phyloP scores from a whole-genome alignment of 495 filamentous ascomycete genomes.

The Amniculicola lignicola region DNA sequence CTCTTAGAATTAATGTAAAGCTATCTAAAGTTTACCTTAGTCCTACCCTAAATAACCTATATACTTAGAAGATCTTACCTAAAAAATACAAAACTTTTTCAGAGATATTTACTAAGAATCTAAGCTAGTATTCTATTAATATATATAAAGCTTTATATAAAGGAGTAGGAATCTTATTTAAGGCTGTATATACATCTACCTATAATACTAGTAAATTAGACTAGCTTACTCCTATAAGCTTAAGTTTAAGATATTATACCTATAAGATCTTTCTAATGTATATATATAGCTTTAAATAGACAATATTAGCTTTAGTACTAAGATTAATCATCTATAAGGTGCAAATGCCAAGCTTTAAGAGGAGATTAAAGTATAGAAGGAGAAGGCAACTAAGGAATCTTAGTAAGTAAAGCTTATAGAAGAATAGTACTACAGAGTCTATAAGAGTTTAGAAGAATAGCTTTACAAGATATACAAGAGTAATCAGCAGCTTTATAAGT shows the following conservation, averaged over 20 bases:
- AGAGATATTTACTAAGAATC: slow-evolving; percentile 10
- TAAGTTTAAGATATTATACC: slow-evolving; percentile 1
- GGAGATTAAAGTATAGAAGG: slow-evolving; percentile 10
- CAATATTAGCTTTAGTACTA: slow-evolving; percentile 4
- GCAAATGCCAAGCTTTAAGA: slow-evolving; percentile 7
- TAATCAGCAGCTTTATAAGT: slow-evolving; percentile 5
- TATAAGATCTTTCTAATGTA: slow-evolving; percentile 3
- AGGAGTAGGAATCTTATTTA: slow-evolving; percentile 8
- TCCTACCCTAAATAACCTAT: slow-evolving; percentile 7
- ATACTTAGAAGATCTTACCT: slow-evolving; percentile 11
- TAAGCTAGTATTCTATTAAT: slow-evolving; percentile 7
- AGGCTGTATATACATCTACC: slow-evolving; percentile 9
- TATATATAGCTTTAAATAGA: slow-evolving; percentile 10
- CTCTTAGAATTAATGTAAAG: slow-evolving; percentile 8
- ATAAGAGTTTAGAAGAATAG: slow-evolving; percentile 5
- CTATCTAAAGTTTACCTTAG: slow-evolving; percentile 4
- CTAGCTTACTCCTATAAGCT: slow-evolving; percentile 6
- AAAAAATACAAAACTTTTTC: slow-evolving; percentile 4
- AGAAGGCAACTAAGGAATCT: slow-evolving; percentile 8
- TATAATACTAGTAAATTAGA: slow-evolving; percentile 9
- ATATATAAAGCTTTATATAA: slow-evolving; percentile 5
- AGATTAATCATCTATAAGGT: slow-evolving; percentile 3
- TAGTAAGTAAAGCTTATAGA: slow-evolving; percentile 5
- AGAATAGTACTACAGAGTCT: slow-evolving; percentile 8
- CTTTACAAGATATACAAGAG: slow-evolving; percentile 5